Percentiles rank a stretch among this genome's conserved stretches.
Evolutionary conservation across 106 monocot genomes (phyloP).

Genomic region (Acorus calamus): DNA sequence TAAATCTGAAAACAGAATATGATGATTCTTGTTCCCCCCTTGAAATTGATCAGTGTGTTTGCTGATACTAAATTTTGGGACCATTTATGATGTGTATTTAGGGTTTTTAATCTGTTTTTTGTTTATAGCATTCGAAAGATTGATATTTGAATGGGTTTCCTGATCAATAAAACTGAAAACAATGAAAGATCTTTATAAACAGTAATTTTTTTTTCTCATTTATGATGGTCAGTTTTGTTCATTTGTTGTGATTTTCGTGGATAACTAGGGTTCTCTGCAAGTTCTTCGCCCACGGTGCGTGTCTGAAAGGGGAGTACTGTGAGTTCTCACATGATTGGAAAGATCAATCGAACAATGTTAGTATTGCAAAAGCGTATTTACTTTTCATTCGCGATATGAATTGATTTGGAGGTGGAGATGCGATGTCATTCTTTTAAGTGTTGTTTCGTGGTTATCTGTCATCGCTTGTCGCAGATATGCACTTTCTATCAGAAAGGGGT

Average conservation of each 20-base stretch:
- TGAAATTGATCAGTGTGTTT: too few relatives aligned
- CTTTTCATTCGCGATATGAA: background rate
- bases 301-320: slow-evolving; percentile 87
- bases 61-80: too few relatives aligned
- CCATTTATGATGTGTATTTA: too few relatives aligned
- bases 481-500: slow-evolving; percentile 94
- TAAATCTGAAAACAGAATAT: too few relatives aligned
- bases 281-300: slow-evolving; percentile 83
- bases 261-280: slow-evolving; percentile 67
- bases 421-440: background rate
- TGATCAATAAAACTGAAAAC: too few relatives aligned
- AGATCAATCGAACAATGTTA: slow-evolving; percentile 81
- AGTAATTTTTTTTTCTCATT: slow-evolving; percentile 3
- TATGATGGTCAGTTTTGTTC: too few relatives aligned
- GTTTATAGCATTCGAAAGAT: too few relatives aligned
- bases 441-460: background rate
- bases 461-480: slow-evolving; percentile 45
- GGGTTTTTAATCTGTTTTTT: too few relatives aligned
- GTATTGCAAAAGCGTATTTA: background rate
- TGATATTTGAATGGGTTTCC: too few relatives aligned
- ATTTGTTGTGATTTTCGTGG: too few relatives aligned
- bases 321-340: slow-evolving; percentile 98
- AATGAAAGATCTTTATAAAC: background rate
- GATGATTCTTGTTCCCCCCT: too few relatives aligned
- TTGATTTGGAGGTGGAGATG: background rate